Evolutionary conservation across 305 asterid genomes (phyloP).

Genomic region (Fraxinus floribunda): DNA sequence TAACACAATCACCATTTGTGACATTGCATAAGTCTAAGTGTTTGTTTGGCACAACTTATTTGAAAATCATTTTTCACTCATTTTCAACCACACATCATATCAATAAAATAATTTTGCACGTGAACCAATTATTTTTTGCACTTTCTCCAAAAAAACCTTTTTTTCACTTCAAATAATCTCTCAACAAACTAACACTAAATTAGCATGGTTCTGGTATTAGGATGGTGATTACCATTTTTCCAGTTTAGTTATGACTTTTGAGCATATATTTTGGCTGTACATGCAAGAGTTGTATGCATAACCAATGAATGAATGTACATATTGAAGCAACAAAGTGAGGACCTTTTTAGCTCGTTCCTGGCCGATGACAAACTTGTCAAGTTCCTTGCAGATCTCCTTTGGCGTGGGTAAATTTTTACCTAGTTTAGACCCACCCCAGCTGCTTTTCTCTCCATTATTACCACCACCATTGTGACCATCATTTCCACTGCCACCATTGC

Average conservation of each 20-base stretch:
- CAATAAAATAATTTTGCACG: no score
- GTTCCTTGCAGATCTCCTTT: conserved; percentile 83
- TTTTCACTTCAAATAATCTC: no score
- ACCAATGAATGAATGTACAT: neutral
- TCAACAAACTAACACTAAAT: conserved; percentile 36
- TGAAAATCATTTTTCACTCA: neutral
- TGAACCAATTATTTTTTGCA: neutral
- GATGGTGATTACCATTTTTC: neutral
- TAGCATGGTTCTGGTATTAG: neutral
- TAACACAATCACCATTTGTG: conserved; percentile 10
- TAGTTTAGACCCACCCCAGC: conserved; percentile 88
- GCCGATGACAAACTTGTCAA: conserved; percentile 87
- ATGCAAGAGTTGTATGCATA: neutral
- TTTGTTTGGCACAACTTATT: no score
- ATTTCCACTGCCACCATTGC: conserved; percentile 29
- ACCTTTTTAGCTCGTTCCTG: conserved; percentile 94
- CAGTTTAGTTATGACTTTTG: neutral
- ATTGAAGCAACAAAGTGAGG: neutral
- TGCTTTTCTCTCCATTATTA: conserved; percentile 50
- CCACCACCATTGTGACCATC: conserved; percentile 28
- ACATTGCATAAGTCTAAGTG: neutral
- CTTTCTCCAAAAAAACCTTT: conserved; percentile 16
- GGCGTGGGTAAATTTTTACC: conserved; percentile 81
- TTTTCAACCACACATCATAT: no score
- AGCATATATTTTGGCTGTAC: neutral